phyloP scores from a whole-genome alignment of 805 yeast genomes.

The Yamadazyma sp. region DNA sequence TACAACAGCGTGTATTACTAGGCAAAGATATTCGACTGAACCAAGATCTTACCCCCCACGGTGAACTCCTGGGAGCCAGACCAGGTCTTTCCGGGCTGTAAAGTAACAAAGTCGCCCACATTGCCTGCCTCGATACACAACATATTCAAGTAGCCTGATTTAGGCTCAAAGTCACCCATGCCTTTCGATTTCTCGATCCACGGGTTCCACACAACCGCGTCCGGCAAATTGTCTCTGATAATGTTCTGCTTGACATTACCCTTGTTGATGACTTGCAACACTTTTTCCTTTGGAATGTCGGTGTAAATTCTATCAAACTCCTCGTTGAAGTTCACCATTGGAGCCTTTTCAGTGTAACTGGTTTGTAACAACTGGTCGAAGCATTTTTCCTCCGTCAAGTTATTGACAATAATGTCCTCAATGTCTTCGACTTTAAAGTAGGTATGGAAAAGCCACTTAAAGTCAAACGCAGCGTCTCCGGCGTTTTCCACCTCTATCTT shows the following conservation, averaged over 20 bases:
- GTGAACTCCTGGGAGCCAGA: conserved; percentile 61
- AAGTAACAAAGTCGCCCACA: conserved; percentile 63
- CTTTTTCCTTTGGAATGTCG: conserved; percentile 51
- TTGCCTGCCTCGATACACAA: conserved; percentile 94
- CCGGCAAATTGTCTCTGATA: conserved; percentile 61
- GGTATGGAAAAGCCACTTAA: conserved; percentile 95
- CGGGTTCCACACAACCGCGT: conserved; percentile 95
- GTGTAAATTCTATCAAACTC: conserved; percentile 87
- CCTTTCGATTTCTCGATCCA: conserved; percentile 82
- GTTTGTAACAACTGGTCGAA: conserved; percentile 73
- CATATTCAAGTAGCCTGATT: conserved; percentile 80
- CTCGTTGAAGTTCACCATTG: conserved; percentile 66
- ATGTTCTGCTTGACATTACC: conserved; percentile 73
- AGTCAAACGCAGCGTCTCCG: conserved; percentile 65
- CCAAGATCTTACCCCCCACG: conserved; percentile 59
- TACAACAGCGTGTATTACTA: not conserved
- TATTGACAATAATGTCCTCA: conserved; percentile 72
- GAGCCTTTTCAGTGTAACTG: conserved; percentile 67
- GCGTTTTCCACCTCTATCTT: conserved; percentile 74
- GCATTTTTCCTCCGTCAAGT: conserved; percentile 69
- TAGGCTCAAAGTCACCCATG: conserved; percentile 89
- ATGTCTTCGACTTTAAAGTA: conserved; percentile 76
- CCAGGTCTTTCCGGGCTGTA: conserved; percentile 78
- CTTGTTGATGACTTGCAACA: conserved; percentile 65
- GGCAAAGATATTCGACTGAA: conserved; percentile 49